Base-by-base conservation (phyloP, 257 asterid species). In the Przewalskia tangutica region DNA sequence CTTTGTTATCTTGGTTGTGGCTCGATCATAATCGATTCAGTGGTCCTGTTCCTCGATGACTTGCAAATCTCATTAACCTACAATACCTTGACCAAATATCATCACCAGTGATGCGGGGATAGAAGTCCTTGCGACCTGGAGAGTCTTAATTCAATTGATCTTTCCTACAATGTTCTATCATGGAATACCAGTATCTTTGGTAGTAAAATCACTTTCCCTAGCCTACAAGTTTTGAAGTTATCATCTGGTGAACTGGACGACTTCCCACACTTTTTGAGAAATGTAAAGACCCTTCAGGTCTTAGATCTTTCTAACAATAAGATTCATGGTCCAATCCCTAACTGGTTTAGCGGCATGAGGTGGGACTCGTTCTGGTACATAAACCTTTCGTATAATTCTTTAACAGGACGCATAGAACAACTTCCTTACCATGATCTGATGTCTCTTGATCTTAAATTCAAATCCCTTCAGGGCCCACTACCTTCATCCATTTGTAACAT, bases 371-470 rank as follows among this genome's bases (percentile, higher is more conserved):
- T 79, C 7, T 0, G 0, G 1, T 38, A 16, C 36, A 20, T 83
- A 17, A 58, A 83, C 73, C 75, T 83, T n/a, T 67, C 86, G 3
- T 63, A 83, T 18, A 79, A 83, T 17, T 67, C n/a, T 7, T 20
- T 83, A 17, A 42, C 67, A 4, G 53, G 54, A 8, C 76, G 38
- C 13, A 1, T 65, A 11, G 3, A 4, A 5, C 64, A 27, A 46
- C 6, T 40, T 34, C 23, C 3, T 32, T 34, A 34, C 20, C 7
- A 27, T 3, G 4, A 17, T 11, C 50, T 83, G 4, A 2, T 7
- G 11, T 3, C 2, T 83, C 53, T 83, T 6, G 83, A 78, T 79
- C 80, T 68, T 67, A 23, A n/a, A n/a, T n/a, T n/a, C n/a, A n/a
- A n/a, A 2, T 14, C 6, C n/a, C 80, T 75, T 32, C 14, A 50